Conservation (phyloP, 306 rosid genomes). For the Trifolium repens region DNA sequence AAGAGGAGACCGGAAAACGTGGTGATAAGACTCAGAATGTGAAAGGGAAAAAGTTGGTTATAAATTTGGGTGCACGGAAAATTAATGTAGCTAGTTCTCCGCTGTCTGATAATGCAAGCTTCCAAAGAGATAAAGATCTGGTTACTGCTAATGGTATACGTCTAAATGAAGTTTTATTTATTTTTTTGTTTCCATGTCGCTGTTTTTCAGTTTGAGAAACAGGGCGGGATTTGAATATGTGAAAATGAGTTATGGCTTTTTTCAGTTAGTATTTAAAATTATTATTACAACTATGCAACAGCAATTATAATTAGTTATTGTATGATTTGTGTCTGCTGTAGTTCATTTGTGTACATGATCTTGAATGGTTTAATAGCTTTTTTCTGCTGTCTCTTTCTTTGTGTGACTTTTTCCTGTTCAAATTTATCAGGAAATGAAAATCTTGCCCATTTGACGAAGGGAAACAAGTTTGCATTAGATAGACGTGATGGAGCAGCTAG, state of each 20-base stretch:
- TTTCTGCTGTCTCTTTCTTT: background rate
- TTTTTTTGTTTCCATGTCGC: background rate
- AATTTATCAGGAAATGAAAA: constrained; percentile 60
- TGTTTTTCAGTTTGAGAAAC: background rate
- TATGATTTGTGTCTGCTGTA: background rate
- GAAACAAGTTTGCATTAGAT: constrained; percentile 53
- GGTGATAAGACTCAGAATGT: constrained; percentile 61
- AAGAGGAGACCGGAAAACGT: constrained; percentile 74
- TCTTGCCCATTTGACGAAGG: constrained; percentile 49
- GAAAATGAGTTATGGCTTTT: constrained; percentile 28
- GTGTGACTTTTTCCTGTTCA: constrained; percentile 38
- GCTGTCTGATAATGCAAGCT: constrained; percentile 81
- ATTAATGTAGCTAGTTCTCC: constrained; percentile 86
- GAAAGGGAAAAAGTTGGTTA: constrained; percentile 91
- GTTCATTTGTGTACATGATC: background rate
- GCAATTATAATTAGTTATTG: constrained; percentile 3
- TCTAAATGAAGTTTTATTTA: background rate
- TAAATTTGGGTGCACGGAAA: constrained; percentile 86
- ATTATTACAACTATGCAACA: background rate
- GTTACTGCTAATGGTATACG: constrained; percentile 64
- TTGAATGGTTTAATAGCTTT: constrained; percentile 24
- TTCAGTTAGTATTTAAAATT: constrained; percentile 11
- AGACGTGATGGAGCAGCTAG: constrained; percentile 52
- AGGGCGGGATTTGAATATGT: background rate
- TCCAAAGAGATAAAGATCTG: constrained; percentile 77